These are phyloP conservation scores for Herpetomonas tarakana DNA, from an alignment of 208 protist genomes.

Conservation along the genomic window DNA sequence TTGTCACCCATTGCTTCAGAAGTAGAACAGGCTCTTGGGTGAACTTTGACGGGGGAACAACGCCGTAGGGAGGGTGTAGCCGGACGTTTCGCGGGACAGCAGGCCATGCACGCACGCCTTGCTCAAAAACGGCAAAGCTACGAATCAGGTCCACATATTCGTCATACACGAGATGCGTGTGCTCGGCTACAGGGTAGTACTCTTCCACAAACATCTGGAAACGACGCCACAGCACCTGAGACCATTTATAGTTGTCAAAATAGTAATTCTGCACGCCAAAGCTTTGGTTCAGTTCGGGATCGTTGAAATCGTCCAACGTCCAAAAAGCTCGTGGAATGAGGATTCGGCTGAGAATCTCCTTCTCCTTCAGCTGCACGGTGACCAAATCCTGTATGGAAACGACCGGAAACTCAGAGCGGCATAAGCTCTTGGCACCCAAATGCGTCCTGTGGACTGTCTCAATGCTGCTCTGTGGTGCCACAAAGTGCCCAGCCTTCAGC, in stretches of 20 bases:
- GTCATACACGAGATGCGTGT: conserved; percentile 72
- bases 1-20: conserved; percentile 62
- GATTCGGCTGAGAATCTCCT: conserved; percentile 59
- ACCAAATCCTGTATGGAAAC: conserved; percentile 51
- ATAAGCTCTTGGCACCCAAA: conserved; percentile 46
- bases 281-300: conserved; percentile 83
- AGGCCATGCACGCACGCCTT: conserved; percentile 49
- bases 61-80: conserved; percentile 75
- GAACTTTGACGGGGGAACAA: conserved; percentile 40
- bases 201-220: conserved; percentile 86
- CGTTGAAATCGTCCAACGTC: conserved; percentile 84
- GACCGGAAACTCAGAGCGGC: conserved; percentile 63
- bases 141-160: conserved; percentile 79
- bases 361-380: conserved; percentile 26
- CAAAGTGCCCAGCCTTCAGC: conserved; percentile 74
- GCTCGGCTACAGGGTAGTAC: conserved; percentile 76
- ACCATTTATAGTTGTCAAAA: conserved; percentile 93
- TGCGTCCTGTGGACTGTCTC: conserved; percentile 69
- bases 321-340: conserved; percentile 88
- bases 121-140: conserved; percentile 79
- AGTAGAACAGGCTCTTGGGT: conserved; percentile 72
- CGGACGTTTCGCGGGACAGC: conserved; percentile 36
- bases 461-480: conserved; percentile 68
- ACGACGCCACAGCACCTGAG: conserved; percentile 79
- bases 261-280: conserved; percentile 87